Conservation (phyloP, 352 stramenopile genomes). For the Globisporangium echinulatum region DNA sequence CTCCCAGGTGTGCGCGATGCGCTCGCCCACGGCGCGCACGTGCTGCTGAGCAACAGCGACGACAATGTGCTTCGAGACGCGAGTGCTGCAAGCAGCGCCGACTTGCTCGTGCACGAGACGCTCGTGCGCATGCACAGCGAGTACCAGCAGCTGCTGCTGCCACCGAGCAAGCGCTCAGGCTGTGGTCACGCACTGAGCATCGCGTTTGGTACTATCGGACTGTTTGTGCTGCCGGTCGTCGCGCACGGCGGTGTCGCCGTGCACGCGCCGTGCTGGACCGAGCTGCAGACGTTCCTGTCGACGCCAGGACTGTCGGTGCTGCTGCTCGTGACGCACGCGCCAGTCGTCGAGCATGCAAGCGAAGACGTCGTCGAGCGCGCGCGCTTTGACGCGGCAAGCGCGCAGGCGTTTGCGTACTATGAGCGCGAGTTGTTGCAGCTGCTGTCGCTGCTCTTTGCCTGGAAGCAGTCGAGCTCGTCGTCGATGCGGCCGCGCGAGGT, state of each 20-base stretch:
- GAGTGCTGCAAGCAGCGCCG: conserved; percentile 7
- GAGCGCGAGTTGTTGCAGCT: conserved; percentile 27
- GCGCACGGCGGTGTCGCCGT: conserved; percentile 13
- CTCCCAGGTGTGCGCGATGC: conserved; percentile 37
- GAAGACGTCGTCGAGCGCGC: conserved; percentile 43
- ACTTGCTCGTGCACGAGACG: conserved; percentile 15
- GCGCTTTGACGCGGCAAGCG: conserved; percentile 21
- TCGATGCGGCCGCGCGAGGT: conserved; percentile 12
- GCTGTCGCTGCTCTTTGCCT: conserved; percentile 33
- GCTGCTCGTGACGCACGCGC: conserved; percentile 26
- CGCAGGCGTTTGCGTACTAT: conserved; percentile 38
- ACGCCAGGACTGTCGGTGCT: conserved; percentile 25
- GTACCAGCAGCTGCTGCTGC: conserved; percentile 48
- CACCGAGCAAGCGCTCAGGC: conserved; percentile 31
- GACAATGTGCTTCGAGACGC: conserved; percentile 11
- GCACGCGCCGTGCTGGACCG: conserved; percentile 19
- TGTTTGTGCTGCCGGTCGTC: conserved; percentile 37
- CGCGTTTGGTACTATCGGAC: conserved; percentile 34
- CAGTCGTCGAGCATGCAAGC: conserved; percentile 42
- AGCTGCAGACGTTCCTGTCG: conserved; percentile 26
- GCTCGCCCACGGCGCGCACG: conserved; percentile 35
- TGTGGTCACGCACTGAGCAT: conserved; percentile 16
- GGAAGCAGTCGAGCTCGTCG: conserved; percentile 19
- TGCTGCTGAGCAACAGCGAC: conserved; percentile 41
- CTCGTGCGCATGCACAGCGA: conserved; percentile 27